Evolutionary conservation across 768 basidiomycete species (phyloP), one percentile per base, ranked within the genome.

Genomic region (Hemileccinum rubropunctum): DNA sequence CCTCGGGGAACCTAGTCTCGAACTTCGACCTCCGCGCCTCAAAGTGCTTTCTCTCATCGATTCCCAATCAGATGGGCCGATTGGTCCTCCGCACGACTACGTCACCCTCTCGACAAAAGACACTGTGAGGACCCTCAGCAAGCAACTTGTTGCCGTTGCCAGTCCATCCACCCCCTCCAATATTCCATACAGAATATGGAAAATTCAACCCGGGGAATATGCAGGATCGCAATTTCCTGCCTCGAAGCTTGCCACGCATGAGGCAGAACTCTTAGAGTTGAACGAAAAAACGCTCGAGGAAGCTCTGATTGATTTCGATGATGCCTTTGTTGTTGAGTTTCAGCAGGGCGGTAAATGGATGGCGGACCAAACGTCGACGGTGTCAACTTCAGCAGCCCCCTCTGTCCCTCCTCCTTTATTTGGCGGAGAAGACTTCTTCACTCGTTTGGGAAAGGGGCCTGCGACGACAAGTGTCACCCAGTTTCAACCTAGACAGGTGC

Each of bases 311-410:
- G 72, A 80, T 50, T 72, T 74, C 3, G 84, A 80, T 21, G 90
- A 93, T 60, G 71, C 75, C 1, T 85, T 94, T 66, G 80, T 84
- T 1, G 79, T 93, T n/a, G 93, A 97, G 58, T 79, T 86, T 61
- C 79, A 81, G 59, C 62, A 69, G 32, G 59, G 73, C n/a, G 77
- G 74, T 37, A 71, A 72, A 15, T 92, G 88, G 88, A 60, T 83
- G 18, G 70, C 78, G 3, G 76, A 80, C 40, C 60, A 51, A 52
- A 54, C 45, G 35, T 23, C 48, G n/a, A 17, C 53, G 7, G 28
- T 7, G 14, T 15, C 47, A 1, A 35, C 51, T 45, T 23, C 61
- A 26, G 21, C 56, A 42, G 42, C 55, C 20, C 51, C 46, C 1
- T 56, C 70, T 32, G 68, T 57, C 6, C 73, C 73, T 7, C 71